Conservation (phyloP, 179 eudicot genomes). For the Camellia oleifera region DNA sequence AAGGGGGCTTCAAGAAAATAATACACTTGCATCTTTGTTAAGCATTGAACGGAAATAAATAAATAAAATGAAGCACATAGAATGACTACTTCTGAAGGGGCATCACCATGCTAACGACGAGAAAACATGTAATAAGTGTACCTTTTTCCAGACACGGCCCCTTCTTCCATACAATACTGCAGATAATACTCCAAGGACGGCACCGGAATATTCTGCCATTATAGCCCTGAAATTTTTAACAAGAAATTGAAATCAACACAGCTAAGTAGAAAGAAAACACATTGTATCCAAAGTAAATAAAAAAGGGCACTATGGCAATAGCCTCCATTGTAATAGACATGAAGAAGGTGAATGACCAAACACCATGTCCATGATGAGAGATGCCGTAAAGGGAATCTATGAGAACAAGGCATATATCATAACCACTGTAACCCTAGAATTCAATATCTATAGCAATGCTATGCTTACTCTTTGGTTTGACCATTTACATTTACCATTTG, state of each 20-base stretch:
- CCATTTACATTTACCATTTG: too few species aligned
- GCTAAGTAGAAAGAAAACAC: background rate
- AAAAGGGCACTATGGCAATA: background rate
- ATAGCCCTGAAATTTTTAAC: conserved; percentile 56
- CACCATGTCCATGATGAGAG: background rate
- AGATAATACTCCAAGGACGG: conserved; percentile 81
- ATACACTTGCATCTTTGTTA: background rate
- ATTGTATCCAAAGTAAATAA: background rate
- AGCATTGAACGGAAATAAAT: background rate
- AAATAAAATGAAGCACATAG: too few species aligned
- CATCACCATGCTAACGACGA: background rate
- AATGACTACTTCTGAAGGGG: too few species aligned
- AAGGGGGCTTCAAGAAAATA: background rate
- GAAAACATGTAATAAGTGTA: background rate
- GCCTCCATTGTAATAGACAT: conserved; percentile 20
- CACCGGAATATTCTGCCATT: conserved; percentile 94
- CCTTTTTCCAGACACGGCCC: conserved; percentile 91
- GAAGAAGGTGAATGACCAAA: conserved; percentile 2
- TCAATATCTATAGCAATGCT: background rate
- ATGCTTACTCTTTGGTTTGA: too few species aligned
- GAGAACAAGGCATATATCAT: background rate
- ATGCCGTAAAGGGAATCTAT: background rate
- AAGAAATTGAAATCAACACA: conserved; percentile 14
- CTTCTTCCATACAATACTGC: conserved; percentile 76
- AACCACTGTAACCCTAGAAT: background rate